phyloP scores from a whole-genome alignment of 2,329 filamentous ascomycete species.

The Xylariaceae sp. region DNA sequence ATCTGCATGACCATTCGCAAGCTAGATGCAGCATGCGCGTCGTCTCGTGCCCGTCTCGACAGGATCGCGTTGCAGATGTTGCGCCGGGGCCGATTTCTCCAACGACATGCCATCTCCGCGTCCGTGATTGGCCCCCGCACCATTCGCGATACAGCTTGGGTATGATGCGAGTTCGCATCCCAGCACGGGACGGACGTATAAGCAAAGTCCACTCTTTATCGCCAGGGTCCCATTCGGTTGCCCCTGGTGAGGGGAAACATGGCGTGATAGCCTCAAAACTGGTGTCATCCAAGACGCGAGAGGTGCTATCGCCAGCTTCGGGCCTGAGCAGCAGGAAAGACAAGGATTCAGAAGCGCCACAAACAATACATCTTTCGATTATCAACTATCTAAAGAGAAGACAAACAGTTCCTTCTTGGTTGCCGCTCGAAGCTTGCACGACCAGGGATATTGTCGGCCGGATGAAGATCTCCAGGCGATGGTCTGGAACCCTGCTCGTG shows the following conservation, averaged over 20 bases:
- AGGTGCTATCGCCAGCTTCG: neutral
- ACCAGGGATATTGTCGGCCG: no score
- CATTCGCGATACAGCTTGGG: constrained; percentile 13
- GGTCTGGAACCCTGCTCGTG: constrained; percentile 1
- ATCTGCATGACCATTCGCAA: neutral
- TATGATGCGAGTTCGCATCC: constrained; percentile 14
- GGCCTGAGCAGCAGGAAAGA: no score
- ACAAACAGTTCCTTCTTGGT: no score
- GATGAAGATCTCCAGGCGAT: neutral
- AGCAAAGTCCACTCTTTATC: no score
- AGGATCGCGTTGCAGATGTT: constrained; percentile 1
- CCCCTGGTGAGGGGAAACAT: constrained; percentile 11
- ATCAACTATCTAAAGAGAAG: no score
- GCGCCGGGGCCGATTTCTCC: constrained; percentile 1
- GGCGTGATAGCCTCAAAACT: constrained; percentile 16
- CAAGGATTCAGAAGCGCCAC: no score
- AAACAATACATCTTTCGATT: no score
- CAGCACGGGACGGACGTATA: no score
- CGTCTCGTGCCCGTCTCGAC: constrained; percentile 4
- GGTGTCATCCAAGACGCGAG: constrained; percentile 12
- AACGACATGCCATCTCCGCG: neutral
- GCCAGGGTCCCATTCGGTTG: constrained; percentile 6
- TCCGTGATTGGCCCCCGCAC: constrained; percentile 15
- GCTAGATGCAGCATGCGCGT: constrained; percentile 2
- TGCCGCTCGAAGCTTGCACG: no score